These are phyloP conservation scores for Sanghuangporus weigelae DNA, from an alignment of 1,284 basidiomycete species.

Conservation along the genomic window DNA sequence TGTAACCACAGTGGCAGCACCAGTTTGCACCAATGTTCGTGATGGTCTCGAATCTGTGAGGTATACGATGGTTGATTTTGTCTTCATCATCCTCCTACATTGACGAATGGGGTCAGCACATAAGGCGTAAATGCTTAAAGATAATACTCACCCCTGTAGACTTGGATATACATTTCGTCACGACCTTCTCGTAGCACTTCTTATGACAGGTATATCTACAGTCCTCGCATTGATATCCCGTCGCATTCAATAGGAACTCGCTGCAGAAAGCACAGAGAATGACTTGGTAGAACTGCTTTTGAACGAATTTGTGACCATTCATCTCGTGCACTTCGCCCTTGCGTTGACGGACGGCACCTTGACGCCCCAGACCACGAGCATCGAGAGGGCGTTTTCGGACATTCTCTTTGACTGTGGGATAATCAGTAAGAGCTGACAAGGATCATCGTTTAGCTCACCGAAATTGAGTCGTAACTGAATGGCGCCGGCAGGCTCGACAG, in stretches of 20 bases:
- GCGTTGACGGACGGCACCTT: constrained; percentile 96
- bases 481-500: constrained; percentile 97
- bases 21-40: constrained; percentile 98
- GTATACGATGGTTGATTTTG: constrained; percentile 99
- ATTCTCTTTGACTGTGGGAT: constrained; percentile 83
- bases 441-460: constrained; percentile 47
- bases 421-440: constrained; percentile 19
- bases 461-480: constrained; percentile 85
- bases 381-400: constrained; percentile 93
- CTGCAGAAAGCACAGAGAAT: constrained; percentile 98
- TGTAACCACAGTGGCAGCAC: constrained; percentile 99
- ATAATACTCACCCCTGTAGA: constrained; percentile 74
- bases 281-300: constrained; percentile 97
- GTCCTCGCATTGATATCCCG: constrained; percentile 98
- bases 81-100: constrained; percentile 90
- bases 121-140: neutral
- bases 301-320: constrained; percentile 99
- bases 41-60: constrained; percentile 96
- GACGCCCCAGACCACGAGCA: constrained; percentile 89
- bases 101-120: neutral
- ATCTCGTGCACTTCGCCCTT: constrained; percentile 99
- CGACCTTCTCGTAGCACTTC: constrained; percentile 98
- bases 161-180: constrained; percentile 99
- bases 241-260: constrained; percentile 95
- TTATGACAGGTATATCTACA: constrained; percentile 99